Conservation (phyloP, 208 protist species). For the Acanthamoeba healyi region DNA sequence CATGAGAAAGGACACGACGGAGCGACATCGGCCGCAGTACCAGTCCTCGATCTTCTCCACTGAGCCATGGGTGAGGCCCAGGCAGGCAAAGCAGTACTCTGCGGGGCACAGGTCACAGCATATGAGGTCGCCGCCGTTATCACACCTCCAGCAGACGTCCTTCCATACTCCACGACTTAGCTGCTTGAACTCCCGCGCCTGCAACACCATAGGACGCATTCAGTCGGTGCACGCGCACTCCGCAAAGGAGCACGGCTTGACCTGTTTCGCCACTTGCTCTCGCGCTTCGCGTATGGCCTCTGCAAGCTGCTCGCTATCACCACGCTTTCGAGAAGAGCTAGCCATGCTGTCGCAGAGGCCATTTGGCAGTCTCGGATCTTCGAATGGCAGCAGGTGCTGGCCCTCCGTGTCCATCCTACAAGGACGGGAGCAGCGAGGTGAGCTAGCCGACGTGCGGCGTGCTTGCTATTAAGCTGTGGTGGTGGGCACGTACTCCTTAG, state of each 20-base stretch:
- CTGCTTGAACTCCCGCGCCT: background rate
- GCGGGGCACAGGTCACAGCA: constrained; percentile 20
- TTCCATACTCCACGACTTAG: background rate
- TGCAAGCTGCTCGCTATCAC: background rate
- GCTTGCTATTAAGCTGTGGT: background rate
- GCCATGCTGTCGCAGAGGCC: background rate
- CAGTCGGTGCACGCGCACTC: background rate
- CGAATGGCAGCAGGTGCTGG: background rate
- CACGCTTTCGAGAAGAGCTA: background rate
- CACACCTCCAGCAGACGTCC: constrained; percentile 6
- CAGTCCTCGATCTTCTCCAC: background rate
- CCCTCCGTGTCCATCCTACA: background rate
- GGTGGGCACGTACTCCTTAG: background rate
- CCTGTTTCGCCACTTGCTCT: background rate
- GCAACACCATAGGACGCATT: background rate
- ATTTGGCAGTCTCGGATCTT: background rate
- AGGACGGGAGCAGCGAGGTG: background rate
- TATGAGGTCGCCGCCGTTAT: constrained; percentile 23
- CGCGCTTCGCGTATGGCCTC: background rate
- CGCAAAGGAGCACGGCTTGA: background rate
- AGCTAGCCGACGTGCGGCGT: no score
- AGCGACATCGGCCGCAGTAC: constrained; percentile 11
- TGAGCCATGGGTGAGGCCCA: background rate
- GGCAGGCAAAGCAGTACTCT: constrained; percentile 12
- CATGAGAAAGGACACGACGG: background rate